Percentiles rank a stretch among this genome's conserved stretches.
phyloP scores from a whole-genome alignment of 106 monocot species.

The Ottelia alismoides region DNA sequence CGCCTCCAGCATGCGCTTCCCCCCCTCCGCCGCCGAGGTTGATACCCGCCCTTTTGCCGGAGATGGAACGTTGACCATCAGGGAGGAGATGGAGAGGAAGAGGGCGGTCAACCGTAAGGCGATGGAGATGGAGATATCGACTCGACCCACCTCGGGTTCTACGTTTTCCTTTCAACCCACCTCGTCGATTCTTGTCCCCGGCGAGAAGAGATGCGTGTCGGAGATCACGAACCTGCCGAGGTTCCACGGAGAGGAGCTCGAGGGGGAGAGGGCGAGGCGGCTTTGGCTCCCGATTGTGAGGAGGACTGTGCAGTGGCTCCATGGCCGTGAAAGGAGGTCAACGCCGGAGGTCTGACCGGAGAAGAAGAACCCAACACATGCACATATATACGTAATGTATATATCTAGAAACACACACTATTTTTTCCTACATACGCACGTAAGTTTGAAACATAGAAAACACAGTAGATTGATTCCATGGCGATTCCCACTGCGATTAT shows the following conservation, averaged over 20 bases:
- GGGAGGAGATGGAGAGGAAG: conserved; percentile 42
- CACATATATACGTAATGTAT: too few relatives aligned
- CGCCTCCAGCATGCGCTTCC: conserved; percentile 31
- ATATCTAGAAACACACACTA: too few relatives aligned
- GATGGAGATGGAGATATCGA: conserved; percentile 12
- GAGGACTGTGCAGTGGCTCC: conserved; percentile 55
- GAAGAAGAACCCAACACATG: too few relatives aligned
- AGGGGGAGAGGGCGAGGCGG: conserved; percentile 43
- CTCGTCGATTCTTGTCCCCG: background rate
- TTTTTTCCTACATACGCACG: too few relatives aligned
- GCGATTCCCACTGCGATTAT: too few relatives aligned
- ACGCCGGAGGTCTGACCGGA: conserved; percentile 18
- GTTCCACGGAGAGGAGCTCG: background rate
- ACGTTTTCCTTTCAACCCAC: background rate
- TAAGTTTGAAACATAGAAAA: too few relatives aligned
- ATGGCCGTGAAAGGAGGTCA: conserved; percentile 51
- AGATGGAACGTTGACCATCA: conserved; percentile 6
- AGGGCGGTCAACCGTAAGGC: conserved; percentile 19
- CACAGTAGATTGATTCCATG: too few relatives aligned
- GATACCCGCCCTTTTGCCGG: background rate
- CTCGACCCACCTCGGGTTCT: background rate
- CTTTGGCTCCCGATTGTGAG: conserved; percentile 69
- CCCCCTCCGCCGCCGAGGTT: too few relatives aligned
- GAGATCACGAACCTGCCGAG: conserved; percentile 56
- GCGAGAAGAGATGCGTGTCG: conserved; percentile 44